These are phyloP conservation scores for Nakataea oryzae DNA, from an alignment of 2,329 filamentous ascomycete species.

Conservation along the genomic window DNA sequence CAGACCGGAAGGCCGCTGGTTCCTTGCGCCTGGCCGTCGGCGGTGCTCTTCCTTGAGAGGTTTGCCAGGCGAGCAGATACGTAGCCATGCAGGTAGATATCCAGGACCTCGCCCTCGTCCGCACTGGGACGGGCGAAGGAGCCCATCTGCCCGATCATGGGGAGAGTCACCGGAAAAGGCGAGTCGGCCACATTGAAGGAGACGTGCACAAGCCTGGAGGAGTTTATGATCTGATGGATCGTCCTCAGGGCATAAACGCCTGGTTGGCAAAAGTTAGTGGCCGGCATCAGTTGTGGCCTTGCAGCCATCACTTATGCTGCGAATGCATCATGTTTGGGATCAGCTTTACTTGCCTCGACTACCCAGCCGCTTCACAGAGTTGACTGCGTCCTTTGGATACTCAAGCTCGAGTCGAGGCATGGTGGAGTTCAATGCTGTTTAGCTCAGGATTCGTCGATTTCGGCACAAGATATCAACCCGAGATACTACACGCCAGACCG, in stretches of 20 bases:
- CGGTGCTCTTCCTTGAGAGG: conserved; percentile 29
- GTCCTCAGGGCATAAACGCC: conserved; percentile 61
- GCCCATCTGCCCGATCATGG: conserved; percentile 79
- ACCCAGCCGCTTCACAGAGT: conserved; percentile 58
- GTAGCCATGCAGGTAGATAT: conserved; percentile 78
- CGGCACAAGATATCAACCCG: too few species aligned
- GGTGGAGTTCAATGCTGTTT: conserved; percentile 6
- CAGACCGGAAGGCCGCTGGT: conserved; percentile 56
- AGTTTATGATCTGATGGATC: conserved; percentile 69
- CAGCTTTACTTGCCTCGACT: conserved; percentile 39
- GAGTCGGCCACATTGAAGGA: conserved; percentile 58
- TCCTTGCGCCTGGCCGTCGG: conserved; percentile 11
- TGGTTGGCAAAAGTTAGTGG: conserved; percentile 20
- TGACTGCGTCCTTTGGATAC: conserved; percentile 54
- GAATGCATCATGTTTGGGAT: not conserved
- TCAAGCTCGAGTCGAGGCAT: conserved; percentile 36
- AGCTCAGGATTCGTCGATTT: not conserved
- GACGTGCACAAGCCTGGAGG: conserved; percentile 64
- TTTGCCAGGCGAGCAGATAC: conserved; percentile 70
- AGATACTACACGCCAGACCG: not conserved
- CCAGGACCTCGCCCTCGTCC: conserved; percentile 51
- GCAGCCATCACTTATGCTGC: not conserved
- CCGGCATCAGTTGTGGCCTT: not conserved
- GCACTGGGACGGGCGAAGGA: conserved; percentile 55
- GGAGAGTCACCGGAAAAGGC: conserved; percentile 67